Base-by-base conservation (phyloP, 257 asterid species). In the Solanum sitiens region DNA sequence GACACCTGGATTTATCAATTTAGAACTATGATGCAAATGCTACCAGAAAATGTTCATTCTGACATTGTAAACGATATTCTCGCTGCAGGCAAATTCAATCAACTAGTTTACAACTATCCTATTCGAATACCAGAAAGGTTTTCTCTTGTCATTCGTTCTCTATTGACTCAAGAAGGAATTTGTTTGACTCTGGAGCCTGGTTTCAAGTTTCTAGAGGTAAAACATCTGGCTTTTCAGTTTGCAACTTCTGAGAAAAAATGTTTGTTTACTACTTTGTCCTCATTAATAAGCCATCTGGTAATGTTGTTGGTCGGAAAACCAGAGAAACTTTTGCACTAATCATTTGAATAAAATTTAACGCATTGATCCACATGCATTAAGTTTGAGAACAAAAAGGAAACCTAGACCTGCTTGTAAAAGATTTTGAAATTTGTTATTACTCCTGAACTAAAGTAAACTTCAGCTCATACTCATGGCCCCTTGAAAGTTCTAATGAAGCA, bases 131-230 rank as follows among this genome's bases (percentile, higher is more conserved):
- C 99, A 33, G 99, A 97, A 95, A 95, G 99, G 92, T 97, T 97
- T 90, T 97, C 99, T 87, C 98, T 97, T 83, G 99, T 97, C 86
- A 97, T 97, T 89, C 98, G 99, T 45, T 92, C 99, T 86, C 90
- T 97, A 86, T 95, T 97, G 95, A 97, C 99, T 91, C 99, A 97
- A 93, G 99, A 97, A 94, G 99, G 99, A 89, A 97, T 97, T 88
- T 97, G 99, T 94, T 95, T 97, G 94, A 95, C 96, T 56, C 93
- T 97, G 90, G 87, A 95, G 90, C 98, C 93, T 35, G 98, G 93
- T 90, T 97, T 97, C 94, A 97, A 97, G 89, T 97, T 97, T 94
- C 98, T 97, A 61, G 99, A 97, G 99, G 99, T 97, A 91, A 92
- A 87, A 40, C 87, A 12, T 67, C 65, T 85, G 30, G 71, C 74